A percentile compares a stretch with the other conserved stretches of the same genome.
These are phyloP conservation scores for Hibiscus mutabilis DNA, from an alignment of 345 rosid genomes.

Conservation along the genomic window DNA sequence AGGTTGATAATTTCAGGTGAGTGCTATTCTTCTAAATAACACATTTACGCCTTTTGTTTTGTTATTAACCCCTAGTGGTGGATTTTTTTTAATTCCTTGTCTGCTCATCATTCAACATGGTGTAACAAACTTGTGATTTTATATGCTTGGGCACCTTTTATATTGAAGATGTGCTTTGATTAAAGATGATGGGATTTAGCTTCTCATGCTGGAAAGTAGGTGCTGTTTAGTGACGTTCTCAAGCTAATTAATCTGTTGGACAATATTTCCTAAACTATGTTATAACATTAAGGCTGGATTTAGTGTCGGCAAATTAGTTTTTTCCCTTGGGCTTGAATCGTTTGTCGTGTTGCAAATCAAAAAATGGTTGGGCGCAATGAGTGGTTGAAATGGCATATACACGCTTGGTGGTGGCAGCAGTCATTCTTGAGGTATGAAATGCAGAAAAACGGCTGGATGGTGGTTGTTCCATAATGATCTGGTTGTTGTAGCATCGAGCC, in stretches of 20 bases:
- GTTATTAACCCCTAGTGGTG: not conserved
- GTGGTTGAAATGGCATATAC: not conserved
- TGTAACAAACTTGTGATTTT: not conserved
- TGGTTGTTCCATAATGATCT: not conserved
- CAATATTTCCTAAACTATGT: not conserved
- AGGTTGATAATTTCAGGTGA: slow-evolving; percentile 79
- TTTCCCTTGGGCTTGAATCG: no score
- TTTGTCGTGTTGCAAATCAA: no score
- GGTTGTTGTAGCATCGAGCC: not conserved
- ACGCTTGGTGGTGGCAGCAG: not conserved
- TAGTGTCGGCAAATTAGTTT: not conserved
- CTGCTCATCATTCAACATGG: not conserved
- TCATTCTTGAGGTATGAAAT: not conserved
- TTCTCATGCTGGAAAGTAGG: not conserved
- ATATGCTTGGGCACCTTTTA: not conserved
- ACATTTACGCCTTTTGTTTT: not conserved
- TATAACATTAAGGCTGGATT: not conserved
- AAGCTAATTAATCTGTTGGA: not conserved
- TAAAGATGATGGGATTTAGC: not conserved
- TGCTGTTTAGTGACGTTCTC: not conserved
- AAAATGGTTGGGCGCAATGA: not conserved
- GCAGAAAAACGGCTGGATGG: no score
- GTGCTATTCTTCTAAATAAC: slow-evolving; percentile 38
- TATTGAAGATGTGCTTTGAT: not conserved
- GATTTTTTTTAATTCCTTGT: not conserved